These are phyloP conservation scores for Desmodesmus armatus DNA, from an alignment of 139 green algal genomes.

Conservation along the genomic window DNA sequence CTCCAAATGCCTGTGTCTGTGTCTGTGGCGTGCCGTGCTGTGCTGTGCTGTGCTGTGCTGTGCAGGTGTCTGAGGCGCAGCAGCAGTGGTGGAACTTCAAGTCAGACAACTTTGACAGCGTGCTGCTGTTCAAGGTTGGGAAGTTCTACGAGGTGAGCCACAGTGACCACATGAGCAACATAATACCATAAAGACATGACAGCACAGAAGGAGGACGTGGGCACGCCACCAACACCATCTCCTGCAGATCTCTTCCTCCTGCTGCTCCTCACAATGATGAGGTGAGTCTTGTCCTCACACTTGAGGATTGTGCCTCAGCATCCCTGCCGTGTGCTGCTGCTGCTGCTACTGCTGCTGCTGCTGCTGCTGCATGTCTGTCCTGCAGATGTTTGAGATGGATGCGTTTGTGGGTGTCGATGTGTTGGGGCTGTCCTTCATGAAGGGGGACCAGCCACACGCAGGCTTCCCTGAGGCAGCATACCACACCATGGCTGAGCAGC, in stretches of 20 bases:
- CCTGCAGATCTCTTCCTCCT: too few relatives aligned
- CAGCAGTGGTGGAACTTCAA: conserved; percentile 98
- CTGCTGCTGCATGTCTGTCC: conserved; percentile 8
- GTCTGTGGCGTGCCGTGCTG: too few relatives aligned
- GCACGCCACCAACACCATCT: too few relatives aligned
- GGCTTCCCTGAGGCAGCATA: conserved; percentile 93
- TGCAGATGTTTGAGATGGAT: conserved; percentile 99
- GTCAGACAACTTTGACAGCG: conserved; percentile 84
- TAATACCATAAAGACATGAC: too few relatives aligned
- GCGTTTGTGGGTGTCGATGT: conserved; percentile 90
- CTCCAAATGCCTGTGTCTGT: too few relatives aligned
- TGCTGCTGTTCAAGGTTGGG: conserved; percentile 95
- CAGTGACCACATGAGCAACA: neutral
- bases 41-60: neutral
- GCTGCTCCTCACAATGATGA: too few relatives aligned
- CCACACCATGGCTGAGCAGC: conserved; percentile 81
- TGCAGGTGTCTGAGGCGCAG: conserved; percentile 84
- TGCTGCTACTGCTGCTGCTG: neutral
- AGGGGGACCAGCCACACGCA: conserved; percentile 96
- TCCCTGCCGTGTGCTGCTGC: neutral
- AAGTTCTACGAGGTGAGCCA: conserved; percentile 88
- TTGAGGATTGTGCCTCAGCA: too few relatives aligned
- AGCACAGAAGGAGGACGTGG: too few relatives aligned
- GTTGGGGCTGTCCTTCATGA: conserved; percentile 96
- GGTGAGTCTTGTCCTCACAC: too few relatives aligned